phyloP scores from a whole-genome alignment of 129 eudicot genomes.

The Oenanthe sinensis region DNA sequence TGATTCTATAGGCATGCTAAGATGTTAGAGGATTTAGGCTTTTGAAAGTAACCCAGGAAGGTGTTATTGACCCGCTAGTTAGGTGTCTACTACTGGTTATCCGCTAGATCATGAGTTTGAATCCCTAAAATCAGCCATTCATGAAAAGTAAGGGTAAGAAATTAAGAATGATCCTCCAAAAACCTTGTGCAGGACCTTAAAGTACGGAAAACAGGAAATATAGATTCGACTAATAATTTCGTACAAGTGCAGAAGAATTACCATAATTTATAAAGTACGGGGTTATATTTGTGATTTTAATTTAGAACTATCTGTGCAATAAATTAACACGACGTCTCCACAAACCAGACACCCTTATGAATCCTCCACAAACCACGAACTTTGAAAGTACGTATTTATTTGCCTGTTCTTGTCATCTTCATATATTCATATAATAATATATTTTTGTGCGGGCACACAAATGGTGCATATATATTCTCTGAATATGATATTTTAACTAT shows the following conservation, averaged over 20 bases:
- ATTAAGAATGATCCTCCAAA: too few species aligned
- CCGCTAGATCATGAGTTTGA: too few species aligned
- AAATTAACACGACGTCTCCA: constrained; percentile 9
- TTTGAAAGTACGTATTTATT: not conserved
- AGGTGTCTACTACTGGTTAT: too few species aligned
- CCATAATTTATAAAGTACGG: too few species aligned
- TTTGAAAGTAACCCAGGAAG: not conserved
- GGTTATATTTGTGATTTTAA: not conserved
- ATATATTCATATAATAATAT: too few species aligned
- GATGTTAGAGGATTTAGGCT: not conserved
- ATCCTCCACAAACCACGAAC: not conserved
- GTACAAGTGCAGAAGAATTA: too few species aligned
- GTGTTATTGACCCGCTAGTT: not conserved
- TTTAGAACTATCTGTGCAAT: not conserved
- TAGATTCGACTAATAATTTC: too few species aligned
- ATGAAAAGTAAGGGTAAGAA: too few species aligned
- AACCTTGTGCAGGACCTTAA: too few species aligned
- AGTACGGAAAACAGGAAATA: too few species aligned
- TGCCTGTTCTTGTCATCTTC: not conserved
- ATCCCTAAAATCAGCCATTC: too few species aligned
- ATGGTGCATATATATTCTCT: not conserved
- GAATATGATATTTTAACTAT: not conserved
- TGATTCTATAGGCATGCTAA: too few species aligned
- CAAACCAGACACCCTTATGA: constrained; percentile 1
- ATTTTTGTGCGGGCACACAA: not conserved